These are phyloP conservation scores for Epichloe sp. DNA, from an alignment of 2,329 filamentous ascomycete genomes.

Conservation along the genomic window DNA sequence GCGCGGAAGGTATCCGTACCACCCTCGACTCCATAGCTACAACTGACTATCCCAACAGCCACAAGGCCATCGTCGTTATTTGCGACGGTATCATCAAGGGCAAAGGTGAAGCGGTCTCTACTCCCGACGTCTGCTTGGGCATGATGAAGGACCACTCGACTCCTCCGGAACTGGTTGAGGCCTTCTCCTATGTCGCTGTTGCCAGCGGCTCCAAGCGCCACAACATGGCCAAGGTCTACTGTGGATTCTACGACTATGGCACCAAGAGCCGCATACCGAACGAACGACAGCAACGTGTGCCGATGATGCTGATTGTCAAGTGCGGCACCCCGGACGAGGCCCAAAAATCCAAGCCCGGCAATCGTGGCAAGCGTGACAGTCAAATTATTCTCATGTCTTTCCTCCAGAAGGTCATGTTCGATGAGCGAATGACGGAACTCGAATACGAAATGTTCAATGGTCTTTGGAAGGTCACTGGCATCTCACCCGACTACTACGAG, in stretches of 20 bases:
- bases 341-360: constrained; percentile 74
- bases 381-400: constrained; percentile 99
- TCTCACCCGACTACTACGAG: constrained; percentile 96
- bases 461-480: constrained; percentile 95
- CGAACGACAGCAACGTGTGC: constrained; percentile 90
- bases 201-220: constrained; percentile 92
- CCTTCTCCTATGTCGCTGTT: constrained; percentile 93
- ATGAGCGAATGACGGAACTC: constrained; percentile 98
- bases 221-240: constrained; percentile 98
- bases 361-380: constrained; percentile 96
- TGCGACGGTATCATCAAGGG: constrained; percentile 98
- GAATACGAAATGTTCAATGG: constrained; percentile 99
- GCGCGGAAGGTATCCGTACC: constrained; percentile 79
- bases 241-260: constrained; percentile 97
- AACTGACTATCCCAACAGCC: constrained; percentile 98
- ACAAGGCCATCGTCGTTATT: constrained; percentile 91
- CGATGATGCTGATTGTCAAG: constrained; percentile 95
- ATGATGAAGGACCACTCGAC: constrained; percentile 93
- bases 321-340: constrained; percentile 85
- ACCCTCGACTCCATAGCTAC: constrained; percentile 93
- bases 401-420: constrained; percentile 99
- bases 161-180: constrained; percentile 66
- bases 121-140: constrained; percentile 74
- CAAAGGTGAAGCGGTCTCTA: constrained; percentile 72
- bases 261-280: constrained; percentile 61